Base-by-base conservation (phyloP, 78 protist species). In the Dictyostelium brefeldianum region DNA sequence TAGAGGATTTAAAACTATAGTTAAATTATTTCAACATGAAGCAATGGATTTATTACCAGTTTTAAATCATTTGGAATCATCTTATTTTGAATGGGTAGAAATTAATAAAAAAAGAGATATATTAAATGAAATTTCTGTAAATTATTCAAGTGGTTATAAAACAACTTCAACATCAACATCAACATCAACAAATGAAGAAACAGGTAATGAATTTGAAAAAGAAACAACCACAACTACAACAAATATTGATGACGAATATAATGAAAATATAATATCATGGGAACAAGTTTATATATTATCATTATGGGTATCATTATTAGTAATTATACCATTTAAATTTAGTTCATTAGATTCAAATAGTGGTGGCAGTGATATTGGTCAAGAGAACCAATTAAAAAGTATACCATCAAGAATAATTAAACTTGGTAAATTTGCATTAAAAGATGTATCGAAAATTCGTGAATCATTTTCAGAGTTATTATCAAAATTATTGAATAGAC, bases 271-370 rank as follows among this genome's bases (percentile, higher is more conserved):
- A 25, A 83, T 46, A 22, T 9, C 43, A n/a, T 98, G 99, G 99
- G 95, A 98, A 70, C 82, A 93, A 56, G 75, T 98, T 15, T 98
- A 98, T 96, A 70, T 91, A 8, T 50, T 97, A 9, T 69, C 97
- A 51, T 93, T 98, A 14, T 98, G 99, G 99, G 80, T 98, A 7
- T 89, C 98, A 51, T 74, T 98, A 82, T 51, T 98, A 20, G 96
- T 97, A 25, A 81, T 97, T 31, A 77, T 97, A 17, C 99, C 99
- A 14, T 98, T 98, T 80, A 96, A 89, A 51, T 89, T 98, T 69
- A 20, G 36, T 11, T 48, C 95, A 36, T 46, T 98, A 17, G 98
- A 98, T 95, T 89, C 97, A 0, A 56, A 17, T 20, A 9, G 29
- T 53, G 89, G 62, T 25, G 29, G n/a, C n/a, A n/a, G n/a, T n/a